phyloP scores from a whole-genome alignment of 768 basidiomycete species.

The Lentinus tigrinus region DNA sequence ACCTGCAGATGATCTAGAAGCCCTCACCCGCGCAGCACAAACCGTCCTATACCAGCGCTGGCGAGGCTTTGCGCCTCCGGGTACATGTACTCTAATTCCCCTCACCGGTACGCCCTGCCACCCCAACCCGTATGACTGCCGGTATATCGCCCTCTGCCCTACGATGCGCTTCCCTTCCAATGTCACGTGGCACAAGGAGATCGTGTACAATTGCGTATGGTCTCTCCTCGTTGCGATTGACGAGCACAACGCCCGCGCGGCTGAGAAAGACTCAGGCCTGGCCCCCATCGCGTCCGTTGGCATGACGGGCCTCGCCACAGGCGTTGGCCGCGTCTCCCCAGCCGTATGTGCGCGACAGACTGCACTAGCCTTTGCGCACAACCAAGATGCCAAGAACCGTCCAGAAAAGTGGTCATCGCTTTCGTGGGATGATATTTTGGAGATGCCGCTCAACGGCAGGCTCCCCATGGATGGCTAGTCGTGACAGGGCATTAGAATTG shows the following conservation, averaged over 20 bases:
- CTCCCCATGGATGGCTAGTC: background rate
- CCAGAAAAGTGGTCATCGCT: constrained; percentile 11
- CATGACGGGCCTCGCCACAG: constrained; percentile 23
- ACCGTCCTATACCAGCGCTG: constrained; percentile 14
- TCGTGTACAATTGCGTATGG: constrained; percentile 25
- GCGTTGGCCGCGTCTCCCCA: constrained; percentile 11
- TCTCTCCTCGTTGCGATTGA: constrained; percentile 10
- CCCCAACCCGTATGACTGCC: background rate
- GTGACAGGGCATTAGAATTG: no score
- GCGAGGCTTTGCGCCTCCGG: constrained; percentile 25
- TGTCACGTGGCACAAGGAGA: constrained; percentile 17
- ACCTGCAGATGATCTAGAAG: constrained; percentile 14
- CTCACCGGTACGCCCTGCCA: constrained; percentile 2
- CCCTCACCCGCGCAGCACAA: constrained; percentile 23
- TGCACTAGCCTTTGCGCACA: constrained; percentile 22
- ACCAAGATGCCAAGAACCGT: constrained; percentile 10
- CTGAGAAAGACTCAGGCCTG: background rate
- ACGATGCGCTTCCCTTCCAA: constrained; percentile 5
- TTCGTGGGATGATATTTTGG: constrained; percentile 2
- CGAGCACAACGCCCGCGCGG: constrained; percentile 1
- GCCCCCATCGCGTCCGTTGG: constrained; percentile 12
- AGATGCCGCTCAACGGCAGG: background rate
- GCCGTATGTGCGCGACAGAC: constrained; percentile 24
- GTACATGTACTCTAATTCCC: constrained; percentile 20
- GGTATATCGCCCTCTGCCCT: constrained; percentile 7